Base-by-base conservation (phyloP, 768 basidiomycete species). In the Suillus lakei region DNA sequence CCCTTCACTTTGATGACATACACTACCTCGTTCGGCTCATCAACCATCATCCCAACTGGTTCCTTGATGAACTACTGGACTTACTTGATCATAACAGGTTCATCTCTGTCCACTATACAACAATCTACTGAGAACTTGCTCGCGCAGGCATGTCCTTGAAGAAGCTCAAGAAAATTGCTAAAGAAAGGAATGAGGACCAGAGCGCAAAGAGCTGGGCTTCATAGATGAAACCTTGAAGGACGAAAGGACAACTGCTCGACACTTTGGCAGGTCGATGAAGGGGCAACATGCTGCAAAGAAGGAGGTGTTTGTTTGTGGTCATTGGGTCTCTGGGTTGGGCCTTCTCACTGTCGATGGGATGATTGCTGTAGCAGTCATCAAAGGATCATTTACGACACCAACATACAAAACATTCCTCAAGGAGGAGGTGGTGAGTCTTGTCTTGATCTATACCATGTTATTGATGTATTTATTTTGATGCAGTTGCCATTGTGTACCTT, bases 221-320 rank as follows among this genome's bases (percentile, higher is more conserved):
- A 61, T 80, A 5, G 75, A 80, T 64, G 76, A 81, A 60, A 71
- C 70, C 1, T 78, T 75, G 0, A 79, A 78, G 67, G 73, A 78
- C 67, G 73, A 77, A 21, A 55, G 70, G 21, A 76, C 75, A 9
- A 28, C 61, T 23, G 54, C 36, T 9, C 58, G 76, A 12, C 26
- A 61, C 6, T 56, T 62, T 62, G 77, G 77, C 21, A 59, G 74
- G 44, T 64, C 73, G 13, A 61, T n/a, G 60, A 76, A 66, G 63
- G 74, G 77, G 3, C 51, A 32, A n/a, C 32, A 72, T 12, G 76
- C 76, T 32, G 43, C 60, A 28, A 67, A 71, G 66, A 71, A 70
- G 65, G 66, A 70, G 48, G 68, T 62, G 32, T 80, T 79, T 71
- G 73, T 80, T 28, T 68, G 69, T 26, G 77, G 77, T 1, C 66